Evolutionary conservation across 148 eudicot genomes (phyloP), one percentile per base, ranked within the genome.

Genomic region (Cornus controversa): DNA sequence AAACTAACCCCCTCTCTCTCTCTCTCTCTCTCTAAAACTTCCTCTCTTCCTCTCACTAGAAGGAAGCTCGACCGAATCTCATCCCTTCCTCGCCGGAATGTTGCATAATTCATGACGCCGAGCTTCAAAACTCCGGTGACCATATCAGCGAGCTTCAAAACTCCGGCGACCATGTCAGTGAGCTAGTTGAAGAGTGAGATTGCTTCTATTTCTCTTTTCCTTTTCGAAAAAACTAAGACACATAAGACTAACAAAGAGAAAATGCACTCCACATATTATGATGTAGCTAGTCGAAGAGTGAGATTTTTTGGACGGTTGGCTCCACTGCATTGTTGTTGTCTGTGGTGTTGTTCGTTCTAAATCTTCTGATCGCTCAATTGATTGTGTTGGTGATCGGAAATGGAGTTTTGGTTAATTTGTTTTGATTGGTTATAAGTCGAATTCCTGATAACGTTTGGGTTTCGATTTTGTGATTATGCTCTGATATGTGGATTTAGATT

Each of bases 11-110:
- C 57, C 4, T 66, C 24, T 71, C 50, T 53, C 62, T 74, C 67
- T 79, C 66, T 78, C 70, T 47, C 37, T 58, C 15, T 14, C 42
- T 37, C 3, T 2, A 37, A 37, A 2, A 2, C 57, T 15, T 3
- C 53, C 23, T 71, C 64, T 53, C 69, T 74, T 60, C 72, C 71
- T 78, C 70, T 45, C 36, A 34, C 13, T 13, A 10, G 70, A 6
- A 5, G 18, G 18, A 11, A 15, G 47, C 42, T 45, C 22, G 54
- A 2, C 65, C 40, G 67, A 23, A 47, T 67, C 71, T 34, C 15
- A 60, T 24, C 50, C 50, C 64, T 34, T 31, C 37, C 53, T 62
- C 31, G 36, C 77, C 68, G 54, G 47, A 14, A 36, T 34, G 5
- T 37, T 40, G 37, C 16, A 11, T 16, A 24, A 31, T 28, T 11